Evolutionary conservation across 2,329 filamentous ascomycete genomes (phyloP).

Genomic region (Zelopaecilomyces penicillatus): DNA sequence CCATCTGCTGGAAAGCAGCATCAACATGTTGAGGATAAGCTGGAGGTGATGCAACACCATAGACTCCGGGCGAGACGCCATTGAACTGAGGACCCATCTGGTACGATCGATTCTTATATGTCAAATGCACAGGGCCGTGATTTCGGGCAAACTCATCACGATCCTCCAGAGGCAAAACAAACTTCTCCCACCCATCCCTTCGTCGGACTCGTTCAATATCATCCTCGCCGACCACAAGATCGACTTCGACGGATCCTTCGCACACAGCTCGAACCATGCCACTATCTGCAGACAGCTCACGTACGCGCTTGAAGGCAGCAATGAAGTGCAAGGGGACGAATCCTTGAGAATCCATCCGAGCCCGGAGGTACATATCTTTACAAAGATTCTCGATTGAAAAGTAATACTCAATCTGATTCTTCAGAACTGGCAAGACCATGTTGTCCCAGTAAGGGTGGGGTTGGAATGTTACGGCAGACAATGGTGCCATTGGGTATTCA

Average conservation of each 20-base stretch:
- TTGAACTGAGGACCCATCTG: constrained; percentile 22
- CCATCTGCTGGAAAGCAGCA: constrained; percentile 20
- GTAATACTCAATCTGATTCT: constrained; percentile 72
- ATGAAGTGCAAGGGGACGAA: constrained; percentile 78
- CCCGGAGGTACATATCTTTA: constrained; percentile 83
- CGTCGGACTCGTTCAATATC: constrained; percentile 70
- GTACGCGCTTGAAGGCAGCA: constrained; percentile 70
- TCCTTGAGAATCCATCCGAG: constrained; percentile 90
- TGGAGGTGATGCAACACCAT: constrained; percentile 20
- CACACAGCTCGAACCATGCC: constrained; percentile 69
- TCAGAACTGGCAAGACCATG: constrained; percentile 33
- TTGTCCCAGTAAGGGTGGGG: constrained; percentile 46
- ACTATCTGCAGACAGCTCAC: constrained; percentile 44
- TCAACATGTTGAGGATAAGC: constrained; percentile 21
- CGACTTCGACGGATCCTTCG: constrained; percentile 61
- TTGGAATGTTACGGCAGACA: constrained; percentile 27
- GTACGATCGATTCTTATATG: constrained; percentile 27
- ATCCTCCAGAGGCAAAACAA: constrained; percentile 63
- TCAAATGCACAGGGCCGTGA: constrained; percentile 48
- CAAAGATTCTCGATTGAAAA: constrained; percentile 93
- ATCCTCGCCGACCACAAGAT: constrained; percentile 68
- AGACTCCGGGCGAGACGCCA: constrained; percentile 23
- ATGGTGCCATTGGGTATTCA: constrained; percentile 33
- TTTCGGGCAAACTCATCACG: constrained; percentile 68
- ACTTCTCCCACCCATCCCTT: constrained; percentile 69